Evolutionary conservation across 1,284 basidiomycete species (phyloP).

Genomic region (Vanrija sp.): DNA sequence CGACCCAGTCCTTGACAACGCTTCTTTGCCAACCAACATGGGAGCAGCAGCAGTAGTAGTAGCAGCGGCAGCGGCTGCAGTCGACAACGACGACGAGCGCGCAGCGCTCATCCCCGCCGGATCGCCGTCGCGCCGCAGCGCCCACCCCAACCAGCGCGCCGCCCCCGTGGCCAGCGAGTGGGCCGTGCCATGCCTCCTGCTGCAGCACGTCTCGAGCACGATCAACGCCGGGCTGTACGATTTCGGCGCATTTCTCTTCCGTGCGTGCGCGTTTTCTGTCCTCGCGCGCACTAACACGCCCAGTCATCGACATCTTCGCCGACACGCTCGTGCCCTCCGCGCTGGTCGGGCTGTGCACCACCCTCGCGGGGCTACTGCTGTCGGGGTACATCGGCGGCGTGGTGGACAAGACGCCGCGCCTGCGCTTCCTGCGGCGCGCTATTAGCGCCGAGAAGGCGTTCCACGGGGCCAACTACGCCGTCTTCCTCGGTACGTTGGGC

Average conservation of each 20-base stretch:
- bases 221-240: slow-evolving; percentile 25
- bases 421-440: slow-evolving; percentile 39
- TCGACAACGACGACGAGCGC: not conserved
- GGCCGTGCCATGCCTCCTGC: slow-evolving; percentile 28
- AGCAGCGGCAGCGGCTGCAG: no score
- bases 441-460: slow-evolving; percentile 50
- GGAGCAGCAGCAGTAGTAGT: no score
- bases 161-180: not conserved
- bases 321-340: slow-evolving; percentile 51
- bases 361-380: slow-evolving; percentile 44
- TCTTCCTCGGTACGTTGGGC: slow-evolving; percentile 37
- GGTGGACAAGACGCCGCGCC: slow-evolving; percentile 39
- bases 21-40: no score
- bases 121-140: no score
- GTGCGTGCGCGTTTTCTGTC: no score
- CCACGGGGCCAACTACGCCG: slow-evolving; percentile 40
- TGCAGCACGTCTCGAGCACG: slow-evolving; percentile 36
- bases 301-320: slow-evolving; percentile 41
- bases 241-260: slow-evolving; percentile 41
- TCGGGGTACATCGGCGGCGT: slow-evolving; percentile 47
- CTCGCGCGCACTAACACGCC: no score
- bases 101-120: not conserved
- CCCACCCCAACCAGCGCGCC: no score
- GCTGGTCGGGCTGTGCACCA: slow-evolving; percentile 51
- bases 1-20: no score